Evolutionary conservation across 805 yeast species (phyloP).

Genomic region (Candida quercuum): DNA sequence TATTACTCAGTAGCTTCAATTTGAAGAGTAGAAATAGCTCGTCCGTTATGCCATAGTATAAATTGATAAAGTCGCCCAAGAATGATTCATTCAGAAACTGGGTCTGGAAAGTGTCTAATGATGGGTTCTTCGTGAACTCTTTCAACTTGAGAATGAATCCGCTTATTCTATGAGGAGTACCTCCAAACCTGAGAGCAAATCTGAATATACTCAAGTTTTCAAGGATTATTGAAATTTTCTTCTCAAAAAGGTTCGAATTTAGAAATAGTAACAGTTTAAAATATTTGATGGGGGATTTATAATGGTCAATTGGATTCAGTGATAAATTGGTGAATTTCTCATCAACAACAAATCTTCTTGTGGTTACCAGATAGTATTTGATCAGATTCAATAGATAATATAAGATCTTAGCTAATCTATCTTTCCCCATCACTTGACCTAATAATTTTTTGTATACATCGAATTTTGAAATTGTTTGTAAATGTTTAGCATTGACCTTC

Average conservation of each 20-base stretch:
- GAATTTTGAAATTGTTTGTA: slow-evolving; percentile 7
- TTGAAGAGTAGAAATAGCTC: slow-evolving; percentile 56
- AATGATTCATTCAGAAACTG: slow-evolving; percentile 39
- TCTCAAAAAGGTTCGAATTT: slow-evolving; percentile 26
- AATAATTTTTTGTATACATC: slow-evolving; percentile 49
- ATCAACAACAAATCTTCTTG: slow-evolving; percentile 26
- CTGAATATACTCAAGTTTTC: slow-evolving; percentile 51
- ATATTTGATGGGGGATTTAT: slow-evolving; percentile 21
- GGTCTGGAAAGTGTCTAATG: slow-evolving; percentile 17
- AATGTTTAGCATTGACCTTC: background rate
- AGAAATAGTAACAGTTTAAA: slow-evolving; percentile 20
- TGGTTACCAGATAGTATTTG: slow-evolving; percentile 38
- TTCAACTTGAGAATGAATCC: slow-evolving; percentile 30
- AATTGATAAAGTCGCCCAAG: slow-evolving; percentile 45
- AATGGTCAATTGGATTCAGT: slow-evolving; percentile 22
- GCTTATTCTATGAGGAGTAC: slow-evolving; percentile 54
- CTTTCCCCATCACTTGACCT: slow-evolving; percentile 61
- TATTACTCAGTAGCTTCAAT: slow-evolving; percentile 39
- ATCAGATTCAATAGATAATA: slow-evolving; percentile 55
- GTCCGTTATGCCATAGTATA: slow-evolving; percentile 63
- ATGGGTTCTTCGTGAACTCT: slow-evolving; percentile 15
- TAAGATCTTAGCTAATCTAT: slow-evolving; percentile 59
- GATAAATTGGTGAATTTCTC: slow-evolving; percentile 24
- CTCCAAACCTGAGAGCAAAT: slow-evolving; percentile 66
- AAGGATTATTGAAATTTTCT: slow-evolving; percentile 38